These are phyloP conservation scores for Rhodomyrtus tomentosa DNA, from an alignment of 345 rosid genomes.

Conservation along the genomic window DNA sequence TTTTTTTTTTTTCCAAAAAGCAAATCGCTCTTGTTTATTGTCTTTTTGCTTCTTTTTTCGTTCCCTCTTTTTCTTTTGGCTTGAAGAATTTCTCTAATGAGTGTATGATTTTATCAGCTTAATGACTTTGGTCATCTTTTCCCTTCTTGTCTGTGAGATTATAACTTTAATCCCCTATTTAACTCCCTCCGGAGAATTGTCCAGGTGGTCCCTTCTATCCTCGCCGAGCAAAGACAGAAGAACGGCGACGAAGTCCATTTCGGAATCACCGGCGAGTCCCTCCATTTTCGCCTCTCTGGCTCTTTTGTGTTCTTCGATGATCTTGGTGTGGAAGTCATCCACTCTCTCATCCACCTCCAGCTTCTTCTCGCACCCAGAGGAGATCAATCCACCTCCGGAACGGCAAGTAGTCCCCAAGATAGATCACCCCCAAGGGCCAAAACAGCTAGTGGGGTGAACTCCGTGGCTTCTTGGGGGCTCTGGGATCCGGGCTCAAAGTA, in stretches of 20 bases:
- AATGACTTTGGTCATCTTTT: too few species aligned
- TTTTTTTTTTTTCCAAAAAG: too few species aligned
- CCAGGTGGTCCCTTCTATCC: constrained; percentile 55
- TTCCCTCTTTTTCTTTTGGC: too few species aligned
- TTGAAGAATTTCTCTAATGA: too few species aligned
- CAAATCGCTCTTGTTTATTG: too few species aligned
- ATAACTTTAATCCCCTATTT: too few species aligned
- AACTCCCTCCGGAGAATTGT: constrained; percentile 11
- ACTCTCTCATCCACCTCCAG: constrained; percentile 85
- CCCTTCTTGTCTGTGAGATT: too few species aligned
- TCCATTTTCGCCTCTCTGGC: constrained; percentile 12
- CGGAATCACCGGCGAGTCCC: too few species aligned
- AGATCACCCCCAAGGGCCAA: constrained; percentile 63
- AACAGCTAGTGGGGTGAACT: constrained; percentile 76
- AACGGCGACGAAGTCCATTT: too few species aligned
- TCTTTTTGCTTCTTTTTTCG: too few species aligned
- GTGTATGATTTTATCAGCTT: too few species aligned
- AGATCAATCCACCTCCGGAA: constrained; percentile 94
- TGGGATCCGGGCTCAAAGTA: background rate
- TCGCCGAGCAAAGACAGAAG: constrained; percentile 70
- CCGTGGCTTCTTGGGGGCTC: constrained; percentile 54
- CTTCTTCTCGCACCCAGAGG: constrained; percentile 54
- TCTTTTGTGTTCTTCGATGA: constrained; percentile 57
- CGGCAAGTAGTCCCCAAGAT: constrained; percentile 84
- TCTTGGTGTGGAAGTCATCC: too few species aligned